These are phyloP conservation scores for Monosporozyma siamensis DNA, from an alignment of 805 yeast genomes.

Conservation along the genomic window DNA sequence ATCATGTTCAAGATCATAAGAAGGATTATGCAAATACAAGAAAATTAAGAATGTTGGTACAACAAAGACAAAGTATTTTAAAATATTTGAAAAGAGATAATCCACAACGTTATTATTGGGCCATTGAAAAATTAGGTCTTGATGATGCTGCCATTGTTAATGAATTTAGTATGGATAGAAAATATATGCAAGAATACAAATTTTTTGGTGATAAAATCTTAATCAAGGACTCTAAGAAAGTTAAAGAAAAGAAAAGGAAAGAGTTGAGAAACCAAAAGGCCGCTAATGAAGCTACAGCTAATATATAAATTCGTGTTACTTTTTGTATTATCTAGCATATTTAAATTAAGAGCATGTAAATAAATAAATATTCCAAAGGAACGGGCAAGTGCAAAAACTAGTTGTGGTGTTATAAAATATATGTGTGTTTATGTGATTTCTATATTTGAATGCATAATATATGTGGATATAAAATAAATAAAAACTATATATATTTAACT, in stretches of 20 bases:
- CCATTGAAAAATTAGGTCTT: constrained; percentile 80
- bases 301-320: too few species aligned
- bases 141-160: constrained; percentile 66
- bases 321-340: too few species aligned
- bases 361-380: background rate
- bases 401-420: background rate
- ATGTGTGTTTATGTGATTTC: background rate
- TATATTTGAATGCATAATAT: background rate
- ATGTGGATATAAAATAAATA: background rate
- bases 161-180: constrained; percentile 75
- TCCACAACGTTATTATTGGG: constrained; percentile 76
- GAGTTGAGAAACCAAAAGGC: constrained; percentile 39
- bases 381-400: background rate
- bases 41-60: constrained; percentile 71
- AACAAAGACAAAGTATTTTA: constrained; percentile 75
- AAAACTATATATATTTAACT: background rate
- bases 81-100: constrained; percentile 73
- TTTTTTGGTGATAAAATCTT: constrained; percentile 63
- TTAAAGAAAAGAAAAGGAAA: constrained; percentile 38
- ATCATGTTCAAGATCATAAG: constrained; percentile 58
- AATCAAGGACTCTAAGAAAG: constrained; percentile 47
- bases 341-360: background rate
- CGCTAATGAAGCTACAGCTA: background rate
- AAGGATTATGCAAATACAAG: constrained; percentile 69
- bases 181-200: constrained; percentile 68